These are phyloP conservation scores for Pichia gijzeniarum DNA, from an alignment of 805 yeast genomes.

Conservation along the genomic window DNA sequence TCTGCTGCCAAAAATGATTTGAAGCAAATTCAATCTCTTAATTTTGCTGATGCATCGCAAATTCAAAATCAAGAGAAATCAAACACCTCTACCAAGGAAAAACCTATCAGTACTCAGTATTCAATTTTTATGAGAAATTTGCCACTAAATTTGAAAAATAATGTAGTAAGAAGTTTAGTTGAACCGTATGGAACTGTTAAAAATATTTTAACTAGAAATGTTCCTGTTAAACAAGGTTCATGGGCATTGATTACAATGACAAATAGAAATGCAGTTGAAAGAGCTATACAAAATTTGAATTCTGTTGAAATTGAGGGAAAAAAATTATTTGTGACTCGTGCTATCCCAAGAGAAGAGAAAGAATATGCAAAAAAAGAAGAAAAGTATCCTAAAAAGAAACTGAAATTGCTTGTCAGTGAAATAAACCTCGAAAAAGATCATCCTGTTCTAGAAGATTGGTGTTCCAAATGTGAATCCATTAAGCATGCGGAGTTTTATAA, in stretches of 20 bases:
- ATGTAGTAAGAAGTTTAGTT: slow-evolving; percentile 21
- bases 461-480: slow-evolving; percentile 21
- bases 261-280: slow-evolving; percentile 22
- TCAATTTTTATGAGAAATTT: slow-evolving; percentile 29
- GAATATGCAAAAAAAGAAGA: slow-evolving; percentile 20
- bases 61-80: too few species aligned
- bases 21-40: too few species aligned
- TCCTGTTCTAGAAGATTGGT: slow-evolving; percentile 22
- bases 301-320: slow-evolving; percentile 25
- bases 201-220: slow-evolving; percentile 23
- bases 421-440: slow-evolving; percentile 21
- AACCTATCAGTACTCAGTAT: slow-evolving; percentile 19
- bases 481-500: slow-evolving; percentile 25
- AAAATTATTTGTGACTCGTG: slow-evolving; percentile 27
- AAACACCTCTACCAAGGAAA: not conserved
- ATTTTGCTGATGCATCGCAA: too few species aligned
- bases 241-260: slow-evolving; percentile 30
- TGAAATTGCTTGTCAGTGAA: slow-evolving; percentile 25
- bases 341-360: slow-evolving; percentile 30
- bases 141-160: slow-evolving; percentile 24
- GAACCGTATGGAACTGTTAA: slow-evolving; percentile 29
- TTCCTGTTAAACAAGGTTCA: slow-evolving; percentile 25
- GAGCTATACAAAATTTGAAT: slow-evolving; percentile 23
- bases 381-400: slow-evolving; percentile 16
- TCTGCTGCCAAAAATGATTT: too few species aligned